phyloP scores from a whole-genome alignment of 2,329 filamentous ascomycete species.

The Sporothrix luriei region DNA sequence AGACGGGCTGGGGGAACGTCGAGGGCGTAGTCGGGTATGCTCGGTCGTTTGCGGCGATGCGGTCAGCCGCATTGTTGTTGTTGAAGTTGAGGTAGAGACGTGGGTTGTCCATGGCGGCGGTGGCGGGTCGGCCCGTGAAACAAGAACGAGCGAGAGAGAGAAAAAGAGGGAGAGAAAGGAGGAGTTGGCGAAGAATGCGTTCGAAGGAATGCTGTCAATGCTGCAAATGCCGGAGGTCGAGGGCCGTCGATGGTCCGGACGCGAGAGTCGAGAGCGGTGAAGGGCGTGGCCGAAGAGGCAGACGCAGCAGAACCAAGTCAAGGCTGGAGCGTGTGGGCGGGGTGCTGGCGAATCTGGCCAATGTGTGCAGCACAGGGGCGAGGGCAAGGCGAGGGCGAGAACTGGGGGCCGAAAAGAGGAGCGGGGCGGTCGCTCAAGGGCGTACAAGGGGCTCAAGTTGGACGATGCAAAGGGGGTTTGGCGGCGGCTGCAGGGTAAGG shows the following conservation, averaged over 20 bases:
- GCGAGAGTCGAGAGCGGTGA: slow-evolving; percentile 16
- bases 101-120: slow-evolving; percentile 55
- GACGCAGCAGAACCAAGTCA: slow-evolving; percentile 8
- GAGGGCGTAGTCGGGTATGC: slow-evolving; percentile 87
- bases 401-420: slow-evolving; percentile 1
- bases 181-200: background rate
- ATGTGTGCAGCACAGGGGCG: slow-evolving; percentile 4
- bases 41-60: slow-evolving; percentile 65
- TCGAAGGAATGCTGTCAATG: background rate
- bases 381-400: background rate
- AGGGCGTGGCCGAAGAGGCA: background rate
- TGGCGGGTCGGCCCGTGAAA: background rate
- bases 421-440: slow-evolving; percentile 18
- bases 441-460: slow-evolving; percentile 17
- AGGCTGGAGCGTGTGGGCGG: slow-evolving; percentile 15
- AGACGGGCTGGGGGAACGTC: slow-evolving; percentile 91
- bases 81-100: slow-evolving; percentile 68
- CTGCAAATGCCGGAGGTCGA: background rate
- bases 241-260: background rate
- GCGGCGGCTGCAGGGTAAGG: background rate
- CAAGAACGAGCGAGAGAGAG: too few relatives aligned
- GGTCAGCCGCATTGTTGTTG: slow-evolving; percentile 60
- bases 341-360: slow-evolving; percentile 17
- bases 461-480: background rate
- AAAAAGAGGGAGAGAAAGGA: background rate